A percentile compares a stretch with the other conserved stretches of the same genome.
Conservation (phyloP, 805 yeast genomes). For the Schwanniomyces pseudopolymorphus region DNA sequence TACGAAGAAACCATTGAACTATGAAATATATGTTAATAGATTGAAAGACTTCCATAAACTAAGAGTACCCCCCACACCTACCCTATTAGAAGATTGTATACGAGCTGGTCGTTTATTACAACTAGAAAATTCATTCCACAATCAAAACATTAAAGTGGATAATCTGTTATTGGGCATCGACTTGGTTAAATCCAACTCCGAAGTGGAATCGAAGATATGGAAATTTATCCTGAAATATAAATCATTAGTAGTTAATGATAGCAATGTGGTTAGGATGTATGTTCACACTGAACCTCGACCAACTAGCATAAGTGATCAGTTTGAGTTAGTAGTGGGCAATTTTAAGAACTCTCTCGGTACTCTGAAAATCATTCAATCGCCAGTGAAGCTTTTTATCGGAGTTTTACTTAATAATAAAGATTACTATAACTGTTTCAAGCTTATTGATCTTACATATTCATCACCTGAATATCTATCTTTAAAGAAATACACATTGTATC, state of each 20-base stretch:
- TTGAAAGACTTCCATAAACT: constrained; percentile 7
- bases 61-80: background rate
- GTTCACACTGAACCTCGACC: constrained; percentile 19
- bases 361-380: constrained; percentile 2
- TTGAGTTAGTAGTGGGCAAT: constrained; percentile 8
- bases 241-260: background rate
- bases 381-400: constrained; percentile 14
- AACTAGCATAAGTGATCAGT: constrained; percentile 5
- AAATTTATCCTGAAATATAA: constrained; percentile 5
- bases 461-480: constrained; percentile 9
- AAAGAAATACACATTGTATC: constrained; percentile 12
- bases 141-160: background rate
- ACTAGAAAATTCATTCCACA: constrained; percentile 2
- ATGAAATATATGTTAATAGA: constrained; percentile 22
- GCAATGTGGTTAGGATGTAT: constrained; percentile 13
- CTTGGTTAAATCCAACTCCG: constrained; percentile 11
- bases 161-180: constrained; percentile 12
- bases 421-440: constrained; percentile 24
- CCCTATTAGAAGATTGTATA: constrained; percentile 19
- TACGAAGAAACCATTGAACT: constrained; percentile 23
- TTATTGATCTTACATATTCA: constrained; percentile 25
- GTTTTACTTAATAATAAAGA: constrained; percentile 24
- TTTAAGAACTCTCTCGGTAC: constrained; percentile 4
- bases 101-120: constrained; percentile 22
- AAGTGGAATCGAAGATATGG: constrained; percentile 15